Evolutionary conservation across 495 filamentous ascomycete genomes (phyloP).

Genomic region (Neurospora sp.): DNA sequence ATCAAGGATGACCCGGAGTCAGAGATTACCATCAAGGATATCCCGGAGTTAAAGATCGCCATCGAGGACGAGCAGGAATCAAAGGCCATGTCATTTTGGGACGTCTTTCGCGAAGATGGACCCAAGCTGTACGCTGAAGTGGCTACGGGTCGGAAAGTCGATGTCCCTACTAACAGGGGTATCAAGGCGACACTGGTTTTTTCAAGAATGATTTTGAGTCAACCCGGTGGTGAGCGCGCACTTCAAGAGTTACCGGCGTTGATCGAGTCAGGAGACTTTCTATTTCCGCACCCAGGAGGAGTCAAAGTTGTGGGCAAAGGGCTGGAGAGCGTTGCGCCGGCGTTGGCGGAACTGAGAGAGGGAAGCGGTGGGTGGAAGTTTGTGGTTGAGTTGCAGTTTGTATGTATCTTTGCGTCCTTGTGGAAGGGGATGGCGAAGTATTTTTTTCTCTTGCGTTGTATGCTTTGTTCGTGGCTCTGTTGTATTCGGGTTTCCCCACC

Average conservation of each 20-base stretch:
- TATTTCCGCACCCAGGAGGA: not conserved
- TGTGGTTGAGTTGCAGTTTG: not conserved
- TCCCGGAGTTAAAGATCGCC: not conserved
- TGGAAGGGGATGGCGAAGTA: not conserved
- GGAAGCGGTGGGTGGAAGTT: not conserved
- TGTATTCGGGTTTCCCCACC: not conserved
- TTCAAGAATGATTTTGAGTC: constrained; percentile 13
- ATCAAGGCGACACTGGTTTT: constrained; percentile 14
- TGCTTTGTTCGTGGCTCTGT: not conserved
- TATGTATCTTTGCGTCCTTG: not conserved
- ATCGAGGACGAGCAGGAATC: not conserved
- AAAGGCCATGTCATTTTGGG: constrained; percentile 5
- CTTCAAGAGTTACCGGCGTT: not conserved
- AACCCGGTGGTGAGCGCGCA: not conserved
- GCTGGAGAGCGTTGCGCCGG: not conserved
- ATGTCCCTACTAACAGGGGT: constrained; percentile 10
- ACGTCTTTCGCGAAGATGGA: constrained; percentile 14
- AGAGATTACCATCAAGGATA: not conserved
- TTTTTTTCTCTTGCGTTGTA: not conserved
- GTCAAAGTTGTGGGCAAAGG: not conserved
- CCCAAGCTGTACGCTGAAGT: constrained; percentile 27
- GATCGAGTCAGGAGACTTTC: not conserved
- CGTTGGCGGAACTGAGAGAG: not conserved
- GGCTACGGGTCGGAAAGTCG: constrained; percentile 19
- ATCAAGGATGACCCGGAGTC: not conserved